These are phyloP conservation scores for Penicillium glabrum DNA, from an alignment of 2,329 filamentous ascomycete species.

Conservation along the genomic window DNA sequence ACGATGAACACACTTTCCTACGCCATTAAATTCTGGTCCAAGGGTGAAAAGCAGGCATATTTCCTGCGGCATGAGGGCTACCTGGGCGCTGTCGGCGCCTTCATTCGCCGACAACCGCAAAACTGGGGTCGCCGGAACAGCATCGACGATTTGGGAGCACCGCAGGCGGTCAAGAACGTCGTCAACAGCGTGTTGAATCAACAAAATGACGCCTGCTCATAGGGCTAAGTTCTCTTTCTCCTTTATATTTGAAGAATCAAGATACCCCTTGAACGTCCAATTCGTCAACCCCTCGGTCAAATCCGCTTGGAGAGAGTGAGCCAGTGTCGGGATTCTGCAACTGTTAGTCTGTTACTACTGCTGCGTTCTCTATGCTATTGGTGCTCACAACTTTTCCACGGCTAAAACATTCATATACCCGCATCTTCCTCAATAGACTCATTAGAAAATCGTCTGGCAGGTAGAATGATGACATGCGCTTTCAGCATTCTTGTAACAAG, in stretches of 20 bases:
- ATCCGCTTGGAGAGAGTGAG: neutral
- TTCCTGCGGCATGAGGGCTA: constrained; percentile 96
- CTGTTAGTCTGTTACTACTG: neutral
- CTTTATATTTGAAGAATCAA: constrained; percentile 1
- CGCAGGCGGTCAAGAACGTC: constrained; percentile 26
- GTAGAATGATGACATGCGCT: neutral
- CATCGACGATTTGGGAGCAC: constrained; percentile 55
- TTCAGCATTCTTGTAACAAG: neutral
- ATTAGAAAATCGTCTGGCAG: neutral
- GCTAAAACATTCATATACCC: neutral
- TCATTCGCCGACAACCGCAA: constrained; percentile 82
- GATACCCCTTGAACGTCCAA: neutral
- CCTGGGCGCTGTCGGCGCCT: constrained; percentile 88
- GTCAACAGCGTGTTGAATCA: constrained; percentile 8
- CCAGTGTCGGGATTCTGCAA: neutral
- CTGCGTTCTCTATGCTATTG: neutral
- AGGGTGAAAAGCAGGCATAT: constrained; percentile 90
- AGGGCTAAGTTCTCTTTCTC: neutral
- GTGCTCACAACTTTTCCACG: neutral
- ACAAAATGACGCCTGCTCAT: neutral
- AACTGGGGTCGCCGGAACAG: constrained; percentile 89
- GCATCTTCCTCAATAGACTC: neutral
- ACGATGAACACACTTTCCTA: constrained; percentile 98
- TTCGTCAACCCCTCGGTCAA: neutral
- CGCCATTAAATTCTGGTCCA: constrained; percentile 96